phyloP scores from a whole-genome alignment of 805 yeast species.

The Metschnikowia colocasiae region DNA sequence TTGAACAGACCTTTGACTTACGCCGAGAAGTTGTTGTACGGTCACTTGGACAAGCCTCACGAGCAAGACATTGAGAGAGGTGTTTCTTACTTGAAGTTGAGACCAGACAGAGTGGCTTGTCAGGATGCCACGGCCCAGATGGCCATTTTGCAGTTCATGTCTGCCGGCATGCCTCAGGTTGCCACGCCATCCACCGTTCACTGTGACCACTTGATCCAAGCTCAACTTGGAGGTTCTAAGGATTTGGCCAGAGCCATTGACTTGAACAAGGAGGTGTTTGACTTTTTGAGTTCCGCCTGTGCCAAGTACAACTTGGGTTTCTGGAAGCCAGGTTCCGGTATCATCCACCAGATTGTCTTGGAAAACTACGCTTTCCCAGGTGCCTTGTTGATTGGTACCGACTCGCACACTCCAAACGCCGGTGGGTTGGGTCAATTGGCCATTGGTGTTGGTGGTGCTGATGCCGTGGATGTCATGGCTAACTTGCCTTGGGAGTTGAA shows the following conservation, averaged over 20 bases:
- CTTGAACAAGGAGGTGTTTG: slow-evolving; percentile 90
- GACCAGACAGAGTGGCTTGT: slow-evolving; percentile 98
- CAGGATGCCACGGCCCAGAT: slow-evolving; percentile 99
- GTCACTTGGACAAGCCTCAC: slow-evolving; percentile 91
- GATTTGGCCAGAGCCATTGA: slow-evolving; percentile 85
- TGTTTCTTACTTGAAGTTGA: slow-evolving; percentile 82
- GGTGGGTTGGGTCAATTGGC: slow-evolving; percentile 98
- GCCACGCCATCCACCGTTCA: slow-evolving; percentile 96
- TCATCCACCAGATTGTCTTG: slow-evolving; percentile 92
- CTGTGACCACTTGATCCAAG: slow-evolving; percentile 97
- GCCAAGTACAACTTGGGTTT: slow-evolving; percentile 95
- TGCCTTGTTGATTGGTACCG: slow-evolving; percentile 93
- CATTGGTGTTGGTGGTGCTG: slow-evolving; percentile 99
- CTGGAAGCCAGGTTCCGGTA: slow-evolving; percentile 99
- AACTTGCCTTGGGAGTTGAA: slow-evolving; percentile 95
- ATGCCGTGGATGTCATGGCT: slow-evolving; percentile 96
- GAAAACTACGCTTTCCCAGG: slow-evolving; percentile 98
- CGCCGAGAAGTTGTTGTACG: slow-evolving; percentile 93
- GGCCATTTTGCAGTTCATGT: slow-evolving; percentile 96
- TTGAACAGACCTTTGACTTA: slow-evolving; percentile 86
- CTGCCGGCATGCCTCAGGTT: slow-evolving; percentile 86
- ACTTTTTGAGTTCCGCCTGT: slow-evolving; percentile 84
- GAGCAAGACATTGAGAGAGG: slow-evolving; percentile 85
- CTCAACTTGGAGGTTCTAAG: slow-evolving; percentile 83
- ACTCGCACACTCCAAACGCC: slow-evolving; percentile 96